These are phyloP conservation scores for Solanum hybrid DNA, from an alignment of 305 asterid species.

Conservation along the genomic window DNA sequence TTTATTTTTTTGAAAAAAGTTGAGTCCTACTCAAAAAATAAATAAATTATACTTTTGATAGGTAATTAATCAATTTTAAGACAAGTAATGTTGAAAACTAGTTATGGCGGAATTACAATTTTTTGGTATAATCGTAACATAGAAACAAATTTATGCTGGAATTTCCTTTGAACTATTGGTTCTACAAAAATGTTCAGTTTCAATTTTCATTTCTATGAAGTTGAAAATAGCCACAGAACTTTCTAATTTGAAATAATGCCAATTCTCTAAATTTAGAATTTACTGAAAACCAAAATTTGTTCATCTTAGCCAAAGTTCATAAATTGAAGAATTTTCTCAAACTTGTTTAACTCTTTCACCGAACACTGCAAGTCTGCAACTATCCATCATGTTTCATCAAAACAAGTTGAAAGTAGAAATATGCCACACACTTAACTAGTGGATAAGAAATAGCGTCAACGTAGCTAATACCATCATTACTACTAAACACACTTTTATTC, in stretches of 20 bases:
- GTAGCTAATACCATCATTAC: background rate
- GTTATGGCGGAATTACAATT: no score
- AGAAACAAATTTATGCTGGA: background rate
- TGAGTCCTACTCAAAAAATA: no score
- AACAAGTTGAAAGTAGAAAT: background rate
- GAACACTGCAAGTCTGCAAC: background rate
- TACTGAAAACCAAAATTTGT: background rate
- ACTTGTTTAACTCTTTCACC: background rate
- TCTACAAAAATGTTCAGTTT: background rate
- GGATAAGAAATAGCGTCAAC: background rate
- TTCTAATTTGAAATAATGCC: background rate
- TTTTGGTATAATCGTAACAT: background rate
- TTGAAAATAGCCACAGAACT: background rate
- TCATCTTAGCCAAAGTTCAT: background rate
- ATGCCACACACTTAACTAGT: background rate
- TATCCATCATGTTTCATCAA: background rate
- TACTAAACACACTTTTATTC: background rate
- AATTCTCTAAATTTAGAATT: background rate
- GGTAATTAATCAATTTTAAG: background rate
- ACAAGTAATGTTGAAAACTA: background rate
- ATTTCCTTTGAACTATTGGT: background rate
- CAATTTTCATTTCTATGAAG: background rate
- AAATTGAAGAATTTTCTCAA: background rate
- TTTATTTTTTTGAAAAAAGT: no score
- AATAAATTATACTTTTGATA: no score